Evolutionary conservation across 1,284 basidiomycete species (phyloP).

Genomic region (Inonotus obliquus): DNA sequence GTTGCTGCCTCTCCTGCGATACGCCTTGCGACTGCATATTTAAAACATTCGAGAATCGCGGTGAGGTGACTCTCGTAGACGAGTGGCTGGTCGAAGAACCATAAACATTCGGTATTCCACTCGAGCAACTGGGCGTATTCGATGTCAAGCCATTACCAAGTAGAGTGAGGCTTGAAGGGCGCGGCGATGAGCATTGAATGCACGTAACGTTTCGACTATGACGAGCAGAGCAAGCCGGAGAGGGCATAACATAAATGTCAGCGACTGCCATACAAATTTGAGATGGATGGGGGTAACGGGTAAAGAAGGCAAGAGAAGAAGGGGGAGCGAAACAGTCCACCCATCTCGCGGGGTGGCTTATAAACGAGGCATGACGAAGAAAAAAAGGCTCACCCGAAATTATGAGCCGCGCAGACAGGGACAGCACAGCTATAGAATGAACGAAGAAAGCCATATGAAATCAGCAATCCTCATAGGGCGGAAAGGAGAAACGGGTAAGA

Average conservation of each 20-base stretch:
- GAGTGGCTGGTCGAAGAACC: conserved; percentile 18
- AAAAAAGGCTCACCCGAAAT: conserved; percentile 21
- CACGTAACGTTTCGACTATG: conserved; percentile 68
- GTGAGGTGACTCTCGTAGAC: conserved; percentile 31
- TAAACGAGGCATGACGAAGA: conserved; percentile 5
- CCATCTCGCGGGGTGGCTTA: conserved; percentile 9
- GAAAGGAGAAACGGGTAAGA: neutral
- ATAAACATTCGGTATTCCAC: neutral
- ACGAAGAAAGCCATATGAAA: conserved; percentile 4
- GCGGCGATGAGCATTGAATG: conserved; percentile 66
- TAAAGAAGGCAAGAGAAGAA: conserved; percentile 6
- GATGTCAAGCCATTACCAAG: conserved; percentile 26
- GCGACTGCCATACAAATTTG: conserved; percentile 6
- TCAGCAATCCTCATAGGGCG: conserved; percentile 7
- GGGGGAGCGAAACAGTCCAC: conserved; percentile 7
- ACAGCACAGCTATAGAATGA: conserved; percentile 14
- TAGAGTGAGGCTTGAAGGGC: conserved; percentile 34
- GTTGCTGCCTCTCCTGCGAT: conserved; percentile 17
- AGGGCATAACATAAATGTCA: neutral
- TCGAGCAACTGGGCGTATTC: neutral
- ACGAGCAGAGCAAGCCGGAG: neutral
- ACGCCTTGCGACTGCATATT: neutral
- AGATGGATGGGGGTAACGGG: conserved; percentile 31
- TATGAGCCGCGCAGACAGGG: conserved; percentile 20
- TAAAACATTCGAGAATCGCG: conserved; percentile 23